These are phyloP conservation scores for Parietaria judaica DNA, from an alignment of 306 rosid genomes.

Conservation along the genomic window DNA sequence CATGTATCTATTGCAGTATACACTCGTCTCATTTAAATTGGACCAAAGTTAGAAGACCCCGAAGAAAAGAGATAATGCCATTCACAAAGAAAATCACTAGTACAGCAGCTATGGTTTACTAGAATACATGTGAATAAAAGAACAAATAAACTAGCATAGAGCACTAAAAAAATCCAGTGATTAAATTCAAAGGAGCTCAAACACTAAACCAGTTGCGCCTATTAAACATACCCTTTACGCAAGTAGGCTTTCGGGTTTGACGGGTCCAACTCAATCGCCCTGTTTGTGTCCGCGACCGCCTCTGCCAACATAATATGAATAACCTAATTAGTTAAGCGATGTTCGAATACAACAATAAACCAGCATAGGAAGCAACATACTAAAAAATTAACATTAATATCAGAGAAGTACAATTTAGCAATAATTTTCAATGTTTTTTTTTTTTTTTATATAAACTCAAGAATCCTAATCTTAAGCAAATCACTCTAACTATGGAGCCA, in stretches of 20 bases:
- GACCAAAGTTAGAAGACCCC: too few relatives aligned
- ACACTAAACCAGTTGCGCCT: neutral
- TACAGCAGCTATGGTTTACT: neutral
- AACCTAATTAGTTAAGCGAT: too few relatives aligned
- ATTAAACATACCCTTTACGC: conserved; percentile 61
- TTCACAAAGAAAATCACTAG: neutral
- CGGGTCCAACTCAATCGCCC: conserved; percentile 66
- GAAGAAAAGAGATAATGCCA: neutral
- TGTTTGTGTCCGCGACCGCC: conserved; percentile 79
- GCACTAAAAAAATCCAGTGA: neutral
- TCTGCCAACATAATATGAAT: conserved; percentile 35
- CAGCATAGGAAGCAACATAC: neutral
- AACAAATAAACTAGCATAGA: neutral
- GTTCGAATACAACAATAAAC: too few relatives aligned
- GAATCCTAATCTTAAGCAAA: too few relatives aligned
- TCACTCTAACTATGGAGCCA: too few relatives aligned
- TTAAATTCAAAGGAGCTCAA: conserved; percentile 1
- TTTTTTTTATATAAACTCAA: too few relatives aligned
- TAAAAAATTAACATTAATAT: neutral
- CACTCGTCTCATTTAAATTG: neutral
- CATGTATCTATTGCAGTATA: neutral
- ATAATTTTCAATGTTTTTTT: neutral
- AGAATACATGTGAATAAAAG: neutral
- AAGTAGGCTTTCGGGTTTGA: conserved; percentile 56
- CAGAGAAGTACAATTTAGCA: neutral